A percentile compares a stretch with the other conserved stretches of the same genome.
phyloP scores from a whole-genome alignment of 805 yeast species.

The Yamadazyma endophytica region DNA sequence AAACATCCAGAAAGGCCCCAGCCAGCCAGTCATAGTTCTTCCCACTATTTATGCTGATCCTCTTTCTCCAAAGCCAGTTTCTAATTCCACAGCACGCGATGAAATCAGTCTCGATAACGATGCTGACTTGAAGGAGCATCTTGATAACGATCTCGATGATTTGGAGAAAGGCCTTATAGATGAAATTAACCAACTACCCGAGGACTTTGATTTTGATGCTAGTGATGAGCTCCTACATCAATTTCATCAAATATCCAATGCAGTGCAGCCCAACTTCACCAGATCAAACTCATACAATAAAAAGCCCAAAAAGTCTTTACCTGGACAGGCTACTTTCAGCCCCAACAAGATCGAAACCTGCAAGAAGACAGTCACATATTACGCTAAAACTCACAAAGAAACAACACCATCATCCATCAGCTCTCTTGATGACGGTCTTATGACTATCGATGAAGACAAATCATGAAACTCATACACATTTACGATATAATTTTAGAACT shows the following conservation, averaged over 20 bases:
- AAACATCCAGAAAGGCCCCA: constrained; percentile 8
- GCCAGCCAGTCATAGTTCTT: neutral
- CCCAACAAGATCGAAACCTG: constrained; percentile 33
- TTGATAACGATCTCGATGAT: constrained; percentile 6
- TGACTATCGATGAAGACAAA: neutral
- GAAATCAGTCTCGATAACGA: neutral
- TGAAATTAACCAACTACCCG: constrained; percentile 33
- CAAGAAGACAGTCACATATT: constrained; percentile 41
- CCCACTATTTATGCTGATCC: neutral
- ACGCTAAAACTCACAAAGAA: constrained; percentile 11
- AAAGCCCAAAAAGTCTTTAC: constrained; percentile 26
- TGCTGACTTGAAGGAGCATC: neutral
- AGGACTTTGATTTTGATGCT: constrained; percentile 34
- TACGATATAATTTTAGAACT: too few species aligned
- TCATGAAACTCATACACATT: constrained; percentile 2
- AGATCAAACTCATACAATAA: constrained; percentile 38
- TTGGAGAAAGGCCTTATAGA: constrained; percentile 29
- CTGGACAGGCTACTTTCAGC: constrained; percentile 1
- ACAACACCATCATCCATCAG: too few species aligned
- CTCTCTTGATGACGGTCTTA: too few species aligned
- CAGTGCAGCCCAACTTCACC: constrained; percentile 10
- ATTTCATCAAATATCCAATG: constrained; percentile 16
- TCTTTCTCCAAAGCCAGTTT: neutral
- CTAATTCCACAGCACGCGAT: neutral
- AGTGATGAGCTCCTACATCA: constrained; percentile 8